Conservation (phyloP, 225 moss, liverwort and hornwort genomes). For the Polytrichum formosum region DNA sequence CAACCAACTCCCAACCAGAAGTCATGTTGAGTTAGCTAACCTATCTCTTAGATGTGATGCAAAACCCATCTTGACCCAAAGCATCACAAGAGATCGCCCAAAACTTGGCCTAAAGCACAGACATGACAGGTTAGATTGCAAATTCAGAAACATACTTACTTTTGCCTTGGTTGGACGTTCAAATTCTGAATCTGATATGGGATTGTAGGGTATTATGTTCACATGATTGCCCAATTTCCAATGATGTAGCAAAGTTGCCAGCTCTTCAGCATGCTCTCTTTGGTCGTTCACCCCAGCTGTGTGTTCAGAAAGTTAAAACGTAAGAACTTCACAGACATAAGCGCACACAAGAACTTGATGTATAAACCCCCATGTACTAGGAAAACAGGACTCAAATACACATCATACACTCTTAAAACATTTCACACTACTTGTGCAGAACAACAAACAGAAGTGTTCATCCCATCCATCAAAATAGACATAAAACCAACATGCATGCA, state of each 20-base stretch:
- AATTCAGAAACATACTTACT: conserved; percentile 33
- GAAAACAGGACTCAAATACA: background rate
- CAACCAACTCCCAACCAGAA: too few species aligned
- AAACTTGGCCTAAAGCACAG: too few species aligned
- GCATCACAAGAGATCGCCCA: background rate
- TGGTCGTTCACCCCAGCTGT: conserved; percentile 90
- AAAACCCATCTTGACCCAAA: background rate
- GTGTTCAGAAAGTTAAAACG: background rate
- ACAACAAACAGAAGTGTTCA: too few species aligned
- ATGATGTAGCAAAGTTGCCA: conserved; percentile 77
- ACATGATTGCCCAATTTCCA: conserved; percentile 93
- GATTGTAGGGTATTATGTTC: conserved; percentile 93
- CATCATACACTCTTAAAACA: too few species aligned
- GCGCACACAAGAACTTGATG: too few species aligned
- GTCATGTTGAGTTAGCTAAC: too few species aligned
- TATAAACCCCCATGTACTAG: too few species aligned
- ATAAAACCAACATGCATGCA: too few species aligned
- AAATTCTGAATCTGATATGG: conserved; percentile 82
- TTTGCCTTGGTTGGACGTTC: conserved; percentile 79
- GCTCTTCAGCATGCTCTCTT: conserved; percentile 83
- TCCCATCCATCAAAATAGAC: too few species aligned
- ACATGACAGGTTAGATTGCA: too few species aligned
- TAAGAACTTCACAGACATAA: background rate
- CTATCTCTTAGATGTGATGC: too few species aligned
- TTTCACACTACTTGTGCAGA: too few species aligned